phyloP scores from a whole-genome alignment of 2,329 filamentous ascomycete genomes.

The Ophiostoma quercus region DNA sequence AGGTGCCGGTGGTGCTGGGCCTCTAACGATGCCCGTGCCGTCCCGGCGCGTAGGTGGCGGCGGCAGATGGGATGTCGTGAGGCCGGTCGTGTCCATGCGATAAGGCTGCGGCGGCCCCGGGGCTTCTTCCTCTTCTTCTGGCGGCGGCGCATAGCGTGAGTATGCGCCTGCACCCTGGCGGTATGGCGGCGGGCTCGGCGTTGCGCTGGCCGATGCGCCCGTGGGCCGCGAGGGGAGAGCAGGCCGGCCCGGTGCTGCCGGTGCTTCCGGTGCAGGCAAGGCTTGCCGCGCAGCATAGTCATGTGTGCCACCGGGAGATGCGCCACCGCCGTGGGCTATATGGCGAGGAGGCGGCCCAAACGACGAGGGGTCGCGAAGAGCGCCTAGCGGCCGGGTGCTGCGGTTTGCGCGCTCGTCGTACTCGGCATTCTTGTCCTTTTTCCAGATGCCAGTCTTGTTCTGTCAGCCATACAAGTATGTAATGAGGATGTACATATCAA shows the following conservation, averaged over 20 bases:
- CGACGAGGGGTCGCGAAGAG: constrained; percentile 67
- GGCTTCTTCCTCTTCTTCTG: constrained; percentile 36
- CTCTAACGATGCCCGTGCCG: constrained; percentile 36
- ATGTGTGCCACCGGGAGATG: constrained; percentile 23
- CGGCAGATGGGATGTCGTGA: constrained; percentile 63
- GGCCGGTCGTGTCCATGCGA: constrained; percentile 62
- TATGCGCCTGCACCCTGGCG: constrained; percentile 19
- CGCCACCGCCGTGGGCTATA: constrained; percentile 29
- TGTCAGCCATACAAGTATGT: not conserved
- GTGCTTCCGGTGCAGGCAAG: constrained; percentile 27
- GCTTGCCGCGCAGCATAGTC: constrained; percentile 29
- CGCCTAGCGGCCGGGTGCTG: constrained; percentile 56
- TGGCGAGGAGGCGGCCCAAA: constrained; percentile 80
- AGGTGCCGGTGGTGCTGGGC: constrained; percentile 27
- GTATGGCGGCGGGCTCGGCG: not conserved
- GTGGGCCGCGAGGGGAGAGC: constrained; percentile 19
- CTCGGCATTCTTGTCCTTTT: constrained; percentile 34
- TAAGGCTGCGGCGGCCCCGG: constrained; percentile 61
- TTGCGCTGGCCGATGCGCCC: not conserved
- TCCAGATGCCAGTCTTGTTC: constrained; percentile 27
- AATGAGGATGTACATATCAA: not conserved
- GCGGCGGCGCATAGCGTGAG: constrained; percentile 28
- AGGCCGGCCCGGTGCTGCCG: constrained; percentile 12
- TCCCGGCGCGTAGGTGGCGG: constrained; percentile 59
- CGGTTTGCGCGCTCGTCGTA: constrained; percentile 33